Percentiles rank a stretch among this genome's conserved stretches.
Evolutionary conservation across 2,329 filamentous ascomycete genomes (phyloP).

Genomic region (Pyricularia sp.): DNA sequence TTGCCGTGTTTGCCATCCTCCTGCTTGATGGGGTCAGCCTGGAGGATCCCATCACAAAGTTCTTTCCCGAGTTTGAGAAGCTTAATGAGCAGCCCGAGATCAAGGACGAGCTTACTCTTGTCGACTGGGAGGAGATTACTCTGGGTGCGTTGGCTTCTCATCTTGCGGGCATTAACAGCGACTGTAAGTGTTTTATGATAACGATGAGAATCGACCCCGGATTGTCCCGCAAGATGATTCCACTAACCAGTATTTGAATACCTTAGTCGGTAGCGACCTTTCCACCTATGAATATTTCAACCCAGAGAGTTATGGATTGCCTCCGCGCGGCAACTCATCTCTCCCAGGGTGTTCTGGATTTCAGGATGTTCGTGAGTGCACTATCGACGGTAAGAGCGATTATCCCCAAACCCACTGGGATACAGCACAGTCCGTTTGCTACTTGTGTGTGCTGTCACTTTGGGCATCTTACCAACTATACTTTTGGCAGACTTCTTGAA

Average conservation of each 20-base stretch:
- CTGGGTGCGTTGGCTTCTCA: conserved; percentile 1
- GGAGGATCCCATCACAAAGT: conserved; percentile 34
- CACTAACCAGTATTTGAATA: not conserved
- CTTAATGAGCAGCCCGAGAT: not conserved
- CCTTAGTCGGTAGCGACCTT: not conserved
- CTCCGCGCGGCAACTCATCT: not conserved
- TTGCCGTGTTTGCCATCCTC: conserved; percentile 23
- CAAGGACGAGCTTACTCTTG: not conserved
- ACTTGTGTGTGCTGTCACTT: not conserved
- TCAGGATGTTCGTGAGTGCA: not conserved
- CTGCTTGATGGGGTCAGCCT: conserved; percentile 17
- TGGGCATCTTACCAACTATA: not conserved
- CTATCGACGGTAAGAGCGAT: not conserved
- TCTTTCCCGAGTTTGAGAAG: conserved; percentile 27
- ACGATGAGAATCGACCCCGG: not conserved
- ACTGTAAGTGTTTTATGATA: not conserved
- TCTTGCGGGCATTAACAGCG: not conserved
- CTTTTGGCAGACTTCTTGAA: conserved; percentile 15
- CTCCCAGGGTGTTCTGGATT: not conserved
- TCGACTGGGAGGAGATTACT: not conserved
- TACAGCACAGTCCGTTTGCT: not conserved
- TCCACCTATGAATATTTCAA: not conserved
- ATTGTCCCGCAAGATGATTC: no score
- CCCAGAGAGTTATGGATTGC: not conserved
- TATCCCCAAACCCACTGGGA: no score